phyloP scores from a whole-genome alignment of 306 rosid genomes.

The Medicago ruthenica region DNA sequence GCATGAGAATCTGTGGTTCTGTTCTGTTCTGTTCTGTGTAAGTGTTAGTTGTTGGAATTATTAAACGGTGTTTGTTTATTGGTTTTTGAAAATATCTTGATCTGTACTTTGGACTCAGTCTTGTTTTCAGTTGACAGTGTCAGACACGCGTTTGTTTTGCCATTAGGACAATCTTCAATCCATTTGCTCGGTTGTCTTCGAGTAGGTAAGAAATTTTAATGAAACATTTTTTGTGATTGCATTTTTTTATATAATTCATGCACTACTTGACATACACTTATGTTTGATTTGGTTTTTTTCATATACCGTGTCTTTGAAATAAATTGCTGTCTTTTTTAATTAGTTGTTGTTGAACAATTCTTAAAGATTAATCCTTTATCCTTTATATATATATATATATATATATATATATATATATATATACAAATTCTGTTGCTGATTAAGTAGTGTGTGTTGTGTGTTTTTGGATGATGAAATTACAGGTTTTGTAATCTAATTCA shows the following conservation, averaged over 20 bases:
- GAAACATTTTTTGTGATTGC: slow-evolving; percentile 38
- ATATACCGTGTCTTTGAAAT: not conserved
- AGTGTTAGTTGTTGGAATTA: slow-evolving; percentile 24
- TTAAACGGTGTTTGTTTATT: slow-evolving; percentile 38
- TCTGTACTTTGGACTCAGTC: slow-evolving; percentile 57
- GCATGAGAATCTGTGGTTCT: not conserved
- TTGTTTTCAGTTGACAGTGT: slow-evolving; percentile 46
- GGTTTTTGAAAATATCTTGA: slow-evolving; percentile 30
- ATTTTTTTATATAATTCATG: slow-evolving; percentile 33
- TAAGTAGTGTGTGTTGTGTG: slow-evolving; percentile 22
- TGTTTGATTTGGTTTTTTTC: not conserved
- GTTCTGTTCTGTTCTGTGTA: not conserved
- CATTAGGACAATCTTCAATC: slow-evolving; percentile 29
- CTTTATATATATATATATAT: slow-evolving; percentile 20
- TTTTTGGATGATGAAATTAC: slow-evolving; percentile 37
- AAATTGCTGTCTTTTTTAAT: not conserved
- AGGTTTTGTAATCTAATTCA: slow-evolving; percentile 33
- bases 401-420: slow-evolving; percentile 34
- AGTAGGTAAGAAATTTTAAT: slow-evolving; percentile 47
- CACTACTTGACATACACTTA: not conserved
- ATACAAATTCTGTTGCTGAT: slow-evolving; percentile 18
- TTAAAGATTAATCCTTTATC: slow-evolving; percentile 24
- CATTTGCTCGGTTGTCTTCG: slow-evolving; percentile 52
- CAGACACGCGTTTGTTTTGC: slow-evolving; percentile 51
- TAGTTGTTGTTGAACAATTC: slow-evolving; percentile 34